Conservation (phyloP, 768 basidiomycete species). For the Phylloporus sp. region DNA sequence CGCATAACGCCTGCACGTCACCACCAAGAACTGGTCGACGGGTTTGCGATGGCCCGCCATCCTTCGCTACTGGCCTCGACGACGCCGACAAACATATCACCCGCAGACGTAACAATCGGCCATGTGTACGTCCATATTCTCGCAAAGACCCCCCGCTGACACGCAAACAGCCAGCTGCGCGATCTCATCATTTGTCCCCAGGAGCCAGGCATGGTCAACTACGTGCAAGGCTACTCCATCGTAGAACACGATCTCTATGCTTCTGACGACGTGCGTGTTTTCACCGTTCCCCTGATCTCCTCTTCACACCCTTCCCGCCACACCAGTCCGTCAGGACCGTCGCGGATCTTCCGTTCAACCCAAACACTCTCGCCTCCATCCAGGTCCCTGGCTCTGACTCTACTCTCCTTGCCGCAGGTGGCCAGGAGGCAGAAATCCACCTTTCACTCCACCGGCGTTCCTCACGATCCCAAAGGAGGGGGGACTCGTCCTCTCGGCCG, state of each 20-base stretch:
- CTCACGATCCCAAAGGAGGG: slow-evolving; percentile 20
- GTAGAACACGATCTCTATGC: slow-evolving; percentile 55
- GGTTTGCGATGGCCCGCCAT: slow-evolving; percentile 41
- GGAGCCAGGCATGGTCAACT: slow-evolving; percentile 60
- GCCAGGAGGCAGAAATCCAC: slow-evolving; percentile 68
- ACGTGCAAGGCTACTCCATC: slow-evolving; percentile 48
- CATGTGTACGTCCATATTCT: slow-evolving; percentile 49
- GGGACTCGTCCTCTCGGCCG: slow-evolving; percentile 9
- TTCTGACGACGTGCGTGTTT: slow-evolving; percentile 41
- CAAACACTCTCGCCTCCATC: slow-evolving; percentile 61
- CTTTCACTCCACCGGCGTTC: slow-evolving; percentile 44
- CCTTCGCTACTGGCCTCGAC: slow-evolving; percentile 41
- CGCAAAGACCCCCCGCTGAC: not conserved
- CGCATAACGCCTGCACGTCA: slow-evolving; percentile 7
- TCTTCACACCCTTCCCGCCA: slow-evolving; percentile 13
- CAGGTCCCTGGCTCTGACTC: slow-evolving; percentile 46
- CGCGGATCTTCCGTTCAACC: slow-evolving; percentile 50
- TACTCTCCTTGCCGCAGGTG: slow-evolving; percentile 69
- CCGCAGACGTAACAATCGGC: slow-evolving; percentile 48
- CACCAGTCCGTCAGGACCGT: slow-evolving; percentile 43
- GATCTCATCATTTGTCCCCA: slow-evolving; percentile 75
- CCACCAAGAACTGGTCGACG: slow-evolving; percentile 2
- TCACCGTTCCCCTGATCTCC: slow-evolving; percentile 10
- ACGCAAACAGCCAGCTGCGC: slow-evolving; percentile 56
- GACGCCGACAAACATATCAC: slow-evolving; percentile 38